A percentile compares a stretch with the other conserved stretches of the same genome.
Conservation (phyloP, 176 grass and related monocot species). For the Cenchrus fungigraminus region DNA sequence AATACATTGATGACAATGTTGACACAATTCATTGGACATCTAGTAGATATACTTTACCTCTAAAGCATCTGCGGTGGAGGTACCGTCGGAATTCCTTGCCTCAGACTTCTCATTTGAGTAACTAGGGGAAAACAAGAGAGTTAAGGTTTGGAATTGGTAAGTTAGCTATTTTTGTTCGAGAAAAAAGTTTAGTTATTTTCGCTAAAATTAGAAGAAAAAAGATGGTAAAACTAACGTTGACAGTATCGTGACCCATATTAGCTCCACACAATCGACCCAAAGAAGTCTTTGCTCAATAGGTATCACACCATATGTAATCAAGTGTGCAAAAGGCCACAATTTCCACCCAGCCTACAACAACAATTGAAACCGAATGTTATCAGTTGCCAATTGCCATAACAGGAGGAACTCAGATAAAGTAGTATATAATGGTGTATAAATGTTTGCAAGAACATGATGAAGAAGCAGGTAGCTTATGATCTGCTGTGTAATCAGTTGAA, state of each 20-base stretch:
- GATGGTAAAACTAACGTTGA: slow-evolving; percentile 65
- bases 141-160: background rate
- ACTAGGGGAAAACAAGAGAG: slow-evolving; percentile 35
- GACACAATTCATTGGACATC: background rate
- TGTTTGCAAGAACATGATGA: background rate
- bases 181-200: background rate
- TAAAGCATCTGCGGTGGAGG: slow-evolving; percentile 4
- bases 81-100: slow-evolving; percentile 69
- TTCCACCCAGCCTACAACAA: slow-evolving; percentile 91
- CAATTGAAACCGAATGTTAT: slow-evolving; percentile 11
- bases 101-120: slow-evolving; percentile 98
- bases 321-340: slow-evolving; percentile 92
- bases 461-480: background rate
- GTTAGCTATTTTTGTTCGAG: too few species aligned
- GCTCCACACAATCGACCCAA: slow-evolving; percentile 94
- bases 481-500: background rate
- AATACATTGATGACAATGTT: background rate
- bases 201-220: slow-evolving; percentile 10
- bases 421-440: background rate
- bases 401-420: slow-evolving; percentile 19
- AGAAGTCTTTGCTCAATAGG: slow-evolving; percentile 95
- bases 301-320: slow-evolving; percentile 87
- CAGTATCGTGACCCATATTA: slow-evolving; percentile 95
- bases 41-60: slow-evolving; percentile 27
- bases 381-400: background rate